A percentile compares a stretch with the other conserved stretches of the same genome.
These are phyloP conservation scores for Agarophyton chilense DNA, from an alignment of 23 red algal species.

Conservation along the genomic window DNA sequence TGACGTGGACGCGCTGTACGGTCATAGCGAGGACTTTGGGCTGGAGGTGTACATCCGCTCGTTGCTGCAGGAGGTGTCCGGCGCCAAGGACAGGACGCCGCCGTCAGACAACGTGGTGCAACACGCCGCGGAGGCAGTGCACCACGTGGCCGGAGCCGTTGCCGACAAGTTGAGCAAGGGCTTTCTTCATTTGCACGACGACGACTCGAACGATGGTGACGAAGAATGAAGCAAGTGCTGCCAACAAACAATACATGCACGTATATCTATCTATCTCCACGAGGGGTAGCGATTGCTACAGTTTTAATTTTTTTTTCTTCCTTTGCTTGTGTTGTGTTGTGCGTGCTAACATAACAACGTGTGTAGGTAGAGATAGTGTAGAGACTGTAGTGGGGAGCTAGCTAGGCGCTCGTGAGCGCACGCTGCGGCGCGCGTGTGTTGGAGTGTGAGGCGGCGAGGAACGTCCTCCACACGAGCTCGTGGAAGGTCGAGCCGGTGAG, in stretches of 20 bases:
- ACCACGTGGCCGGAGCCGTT: not conserved
- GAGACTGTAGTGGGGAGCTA: not conserved
- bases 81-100: not conserved
- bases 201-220: too few species aligned
- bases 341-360: too few species aligned
- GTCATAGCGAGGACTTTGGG: constrained; percentile 37
- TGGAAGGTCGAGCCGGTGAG: constrained; percentile 26
- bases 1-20: constrained; percentile 10
- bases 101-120: constrained; percentile 20
- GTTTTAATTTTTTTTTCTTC: not conserved
- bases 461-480: constrained; percentile 75
- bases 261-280: too few species aligned
- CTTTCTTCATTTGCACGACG: not conserved
- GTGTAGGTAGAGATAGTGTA: too few species aligned
- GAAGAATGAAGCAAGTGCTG: too few species aligned
- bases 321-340: too few species aligned
- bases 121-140: constrained; percentile 29
- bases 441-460: not conserved
- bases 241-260: too few species aligned
- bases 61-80: constrained; percentile 40
- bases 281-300: not conserved
- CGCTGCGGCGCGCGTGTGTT: not conserved
- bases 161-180: not conserved
- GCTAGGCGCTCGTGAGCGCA: not conserved
- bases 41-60: constrained; percentile 27